phyloP scores from a whole-genome alignment of 805 yeast species.

The Lachancea kluyveri region DNA sequence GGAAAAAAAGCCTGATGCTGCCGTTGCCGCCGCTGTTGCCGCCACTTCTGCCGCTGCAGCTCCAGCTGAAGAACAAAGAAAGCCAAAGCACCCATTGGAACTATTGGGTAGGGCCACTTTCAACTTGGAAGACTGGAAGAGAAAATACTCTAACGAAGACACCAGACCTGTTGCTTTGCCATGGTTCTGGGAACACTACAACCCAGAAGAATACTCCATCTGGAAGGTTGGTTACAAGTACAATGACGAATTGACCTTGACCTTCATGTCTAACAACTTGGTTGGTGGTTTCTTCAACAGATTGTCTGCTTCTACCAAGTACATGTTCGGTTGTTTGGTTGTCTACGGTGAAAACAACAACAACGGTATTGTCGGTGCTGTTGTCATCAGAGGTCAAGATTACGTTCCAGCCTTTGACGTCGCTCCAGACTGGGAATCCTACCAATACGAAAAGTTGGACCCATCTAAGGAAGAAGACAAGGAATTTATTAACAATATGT shows the following conservation, averaged over 20 bases:
- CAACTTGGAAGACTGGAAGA: constrained; percentile 90
- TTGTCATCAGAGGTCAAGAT: constrained; percentile 94
- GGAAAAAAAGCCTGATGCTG: constrained; percentile 23
- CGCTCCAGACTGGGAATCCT: constrained; percentile 99
- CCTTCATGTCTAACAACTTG: constrained; percentile 97
- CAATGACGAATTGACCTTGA: constrained; percentile 93
- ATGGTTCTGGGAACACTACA: constrained; percentile 96
- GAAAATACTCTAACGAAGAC: constrained; percentile 93
- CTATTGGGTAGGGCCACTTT: constrained; percentile 65
- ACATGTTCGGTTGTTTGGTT: constrained; percentile 87
- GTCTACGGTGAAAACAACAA: constrained; percentile 98
- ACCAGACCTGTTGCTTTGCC: constrained; percentile 92
- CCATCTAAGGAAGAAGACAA: constrained; percentile 68
- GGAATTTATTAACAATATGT: constrained; percentile 80
- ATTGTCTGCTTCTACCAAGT: constrained; percentile 85
- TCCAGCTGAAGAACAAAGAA: constrained; percentile 46
- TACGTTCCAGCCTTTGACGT: constrained; percentile 87
- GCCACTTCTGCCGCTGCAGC: constrained; percentile 36
- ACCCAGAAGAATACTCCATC: constrained; percentile 89
- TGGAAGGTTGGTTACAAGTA: constrained; percentile 96
- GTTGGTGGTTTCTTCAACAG: constrained; percentile 98
- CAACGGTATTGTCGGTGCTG: constrained; percentile 95
- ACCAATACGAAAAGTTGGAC: constrained; percentile 77
- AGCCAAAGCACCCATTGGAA: constrained; percentile 89
- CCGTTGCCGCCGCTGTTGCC: constrained; percentile 31